These are phyloP conservation scores for Pulveroboletus sp. DNA, from an alignment of 768 basidiomycete species.

Conservation along the genomic window DNA sequence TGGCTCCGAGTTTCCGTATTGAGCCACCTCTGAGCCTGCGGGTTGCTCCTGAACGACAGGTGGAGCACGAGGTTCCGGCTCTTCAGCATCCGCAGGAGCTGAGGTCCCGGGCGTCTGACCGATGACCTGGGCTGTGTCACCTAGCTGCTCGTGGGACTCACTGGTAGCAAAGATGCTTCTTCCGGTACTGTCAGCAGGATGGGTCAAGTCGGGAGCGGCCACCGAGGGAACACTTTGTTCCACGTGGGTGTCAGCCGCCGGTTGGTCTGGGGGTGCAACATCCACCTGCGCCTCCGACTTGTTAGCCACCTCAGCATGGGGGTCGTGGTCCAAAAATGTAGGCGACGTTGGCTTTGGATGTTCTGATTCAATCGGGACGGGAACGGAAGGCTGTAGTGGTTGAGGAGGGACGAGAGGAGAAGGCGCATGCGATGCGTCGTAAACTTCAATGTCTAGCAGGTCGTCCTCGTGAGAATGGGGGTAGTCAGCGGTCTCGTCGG, in stretches of 20 bases:
- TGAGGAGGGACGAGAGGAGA: conserved; percentile 25
- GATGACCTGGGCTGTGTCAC: conserved; percentile 1
- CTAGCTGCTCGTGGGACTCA: conserved; percentile 21
- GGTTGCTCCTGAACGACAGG: conserved; percentile 4
- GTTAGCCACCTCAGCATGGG: conserved; percentile 3
- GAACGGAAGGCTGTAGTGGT: conserved; percentile 12
- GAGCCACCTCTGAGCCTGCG: conserved; percentile 8
- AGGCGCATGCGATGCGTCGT: conserved; percentile 35
- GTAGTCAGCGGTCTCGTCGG: conserved; percentile 31
- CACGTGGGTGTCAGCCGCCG: conserved; percentile 17
- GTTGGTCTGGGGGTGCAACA: conserved; percentile 14
- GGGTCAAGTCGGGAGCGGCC: neutral
- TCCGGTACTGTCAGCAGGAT: conserved; percentile 6
- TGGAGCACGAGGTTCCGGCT: conserved; percentile 3
- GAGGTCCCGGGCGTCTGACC: conserved; percentile 9
- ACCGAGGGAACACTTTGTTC: conserved; percentile 10
- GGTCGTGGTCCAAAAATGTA: conserved; percentile 4
- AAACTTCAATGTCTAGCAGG: conserved; percentile 38
- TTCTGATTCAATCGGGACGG: conserved; percentile 18
- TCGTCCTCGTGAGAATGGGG: conserved; percentile 24
- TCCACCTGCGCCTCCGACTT: conserved; percentile 13
- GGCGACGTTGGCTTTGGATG: neutral
- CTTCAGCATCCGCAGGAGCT: conserved; percentile 1
- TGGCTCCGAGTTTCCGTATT: conserved; percentile 9
- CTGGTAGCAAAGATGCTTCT: conserved; percentile 6